These are phyloP conservation scores for Claviceps arundinis DNA, from an alignment of 2,329 filamentous ascomycete species.

Conservation along the genomic window DNA sequence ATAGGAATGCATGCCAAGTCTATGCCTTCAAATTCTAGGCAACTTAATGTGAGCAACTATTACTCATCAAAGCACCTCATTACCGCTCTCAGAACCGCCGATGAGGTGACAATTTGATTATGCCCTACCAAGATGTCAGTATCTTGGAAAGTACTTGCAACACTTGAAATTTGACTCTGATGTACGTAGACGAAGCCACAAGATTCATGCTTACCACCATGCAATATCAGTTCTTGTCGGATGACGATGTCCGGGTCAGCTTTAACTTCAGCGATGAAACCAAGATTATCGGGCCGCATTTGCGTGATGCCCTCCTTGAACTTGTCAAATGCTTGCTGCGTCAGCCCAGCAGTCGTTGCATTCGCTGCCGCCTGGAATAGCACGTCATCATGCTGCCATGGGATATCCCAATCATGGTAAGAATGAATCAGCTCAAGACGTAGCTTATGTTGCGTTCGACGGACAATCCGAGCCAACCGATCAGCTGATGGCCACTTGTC, in stretches of 20 bases:
- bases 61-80: slow-evolving; percentile 46
- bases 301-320: slow-evolving; percentile 34
- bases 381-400: slow-evolving; percentile 54
- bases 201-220: slow-evolving; percentile 33
- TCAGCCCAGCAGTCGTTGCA: slow-evolving; percentile 28
- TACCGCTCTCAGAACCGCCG: slow-evolving; percentile 49
- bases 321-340: slow-evolving; percentile 24
- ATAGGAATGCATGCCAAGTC: too few relatives aligned
- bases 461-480: slow-evolving; percentile 47
- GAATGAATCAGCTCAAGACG: slow-evolving; percentile 68
- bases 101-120: slow-evolving; percentile 54
- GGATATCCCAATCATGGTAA: slow-evolving; percentile 69
- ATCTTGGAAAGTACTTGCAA: not conserved
- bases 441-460: slow-evolving; percentile 37
- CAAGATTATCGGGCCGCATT: slow-evolving; percentile 26
- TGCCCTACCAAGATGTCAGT: slow-evolving; percentile 37
- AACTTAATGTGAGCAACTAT: not conserved
- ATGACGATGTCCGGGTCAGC: slow-evolving; percentile 33
- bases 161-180: not conserved
- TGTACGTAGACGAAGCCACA: not conserved
- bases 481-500: slow-evolving; percentile 69
- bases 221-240: slow-evolving; percentile 39
- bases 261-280: slow-evolving; percentile 34
- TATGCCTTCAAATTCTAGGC: not conserved
- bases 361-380: slow-evolving; percentile 48